phyloP scores from a whole-genome alignment of 371 early-diverging fungal genomes.

The Apophysomyces elegans region DNA sequence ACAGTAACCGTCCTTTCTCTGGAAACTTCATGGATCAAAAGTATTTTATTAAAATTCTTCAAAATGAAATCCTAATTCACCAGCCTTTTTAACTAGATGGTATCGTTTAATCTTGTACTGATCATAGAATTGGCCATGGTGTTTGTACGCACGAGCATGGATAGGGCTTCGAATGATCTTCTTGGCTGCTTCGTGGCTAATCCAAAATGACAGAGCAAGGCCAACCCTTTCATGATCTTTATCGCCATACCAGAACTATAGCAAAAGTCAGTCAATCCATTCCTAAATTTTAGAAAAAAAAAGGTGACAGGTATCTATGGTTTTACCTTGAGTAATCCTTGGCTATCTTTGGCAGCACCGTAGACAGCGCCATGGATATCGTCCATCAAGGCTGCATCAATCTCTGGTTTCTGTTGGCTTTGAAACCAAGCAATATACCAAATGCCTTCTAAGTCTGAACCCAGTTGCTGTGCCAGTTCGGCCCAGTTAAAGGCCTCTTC shows the following conservation, averaged over 20 bases:
- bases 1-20: background rate
- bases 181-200: conserved; percentile 43
- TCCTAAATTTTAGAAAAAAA: too few relatives aligned
- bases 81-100: conserved; percentile 35
- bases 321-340: conserved; percentile 47
- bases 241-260: conserved; percentile 46
- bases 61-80: conserved; percentile 29
- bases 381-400: conserved; percentile 37
- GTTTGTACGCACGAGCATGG: conserved; percentile 36
- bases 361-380: conserved; percentile 47
- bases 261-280: too few relatives aligned
- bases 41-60: background rate
- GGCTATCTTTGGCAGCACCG: conserved; percentile 47
- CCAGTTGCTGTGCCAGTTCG: conserved; percentile 27
- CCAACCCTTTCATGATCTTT: conserved; percentile 46
- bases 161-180: conserved; percentile 42
- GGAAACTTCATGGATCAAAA: background rate
- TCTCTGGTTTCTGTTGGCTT: conserved; percentile 34
- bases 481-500: conserved; percentile 36
- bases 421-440: conserved; percentile 56
- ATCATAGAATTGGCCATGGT: conserved; percentile 47
- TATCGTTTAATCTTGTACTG: conserved; percentile 44
- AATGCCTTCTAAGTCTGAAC: conserved; percentile 26
- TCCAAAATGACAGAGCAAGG: conserved; percentile 58
- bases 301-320: too few relatives aligned